Evolutionary conservation across 169 alveolate genomes (phyloP), one percentile per base, ranked within the genome.

Genomic region (Cryptosporidium sp.): DNA sequence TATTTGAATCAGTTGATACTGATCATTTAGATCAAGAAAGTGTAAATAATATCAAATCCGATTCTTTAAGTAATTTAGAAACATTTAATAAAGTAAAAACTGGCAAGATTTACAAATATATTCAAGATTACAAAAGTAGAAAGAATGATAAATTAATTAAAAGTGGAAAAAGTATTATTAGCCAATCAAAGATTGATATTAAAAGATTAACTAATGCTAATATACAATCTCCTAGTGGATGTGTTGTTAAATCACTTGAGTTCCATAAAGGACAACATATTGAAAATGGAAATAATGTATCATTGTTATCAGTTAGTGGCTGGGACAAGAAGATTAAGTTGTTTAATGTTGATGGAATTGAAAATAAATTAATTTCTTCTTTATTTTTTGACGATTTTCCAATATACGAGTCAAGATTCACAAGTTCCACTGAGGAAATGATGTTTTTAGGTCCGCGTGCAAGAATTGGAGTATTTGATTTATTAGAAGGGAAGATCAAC

Each of bases 251-350:
- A 39, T 80, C 89, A 14, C 44, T 80, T 26, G 89, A 80, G 56
- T 80, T 80, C 62, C 89, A 80, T 65, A 60, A 65, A 65, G 89
- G 89, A 5, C 80, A 65, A 26, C 56, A 61, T 26, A 33, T 62
- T 21, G 75, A 48, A 16, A 60, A 53, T 67, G 75, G 75, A 14
- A 45, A 29, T 12, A 48, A n/a, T 21, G 37, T 35, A 16, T 62
- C 80, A 7, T 39, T 80, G 68, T 53, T 80, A 39, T 80, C 89
- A 61, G 89, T 80, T 18, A 80, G 89, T 29, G 89, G 89, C 8
- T 62, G 89, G 89, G 89, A 80, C 35, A 80, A 80, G 69, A 80
- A 26, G 26, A 42, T 80, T n/a, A 80, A 80, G 53, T 48, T 80
- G 48, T 80, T 80, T 65, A 60, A 29, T 18, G 75, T 80, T 12